Conservation (phyloP, 805 yeast species). For the Saturnispora quitensis region DNA sequence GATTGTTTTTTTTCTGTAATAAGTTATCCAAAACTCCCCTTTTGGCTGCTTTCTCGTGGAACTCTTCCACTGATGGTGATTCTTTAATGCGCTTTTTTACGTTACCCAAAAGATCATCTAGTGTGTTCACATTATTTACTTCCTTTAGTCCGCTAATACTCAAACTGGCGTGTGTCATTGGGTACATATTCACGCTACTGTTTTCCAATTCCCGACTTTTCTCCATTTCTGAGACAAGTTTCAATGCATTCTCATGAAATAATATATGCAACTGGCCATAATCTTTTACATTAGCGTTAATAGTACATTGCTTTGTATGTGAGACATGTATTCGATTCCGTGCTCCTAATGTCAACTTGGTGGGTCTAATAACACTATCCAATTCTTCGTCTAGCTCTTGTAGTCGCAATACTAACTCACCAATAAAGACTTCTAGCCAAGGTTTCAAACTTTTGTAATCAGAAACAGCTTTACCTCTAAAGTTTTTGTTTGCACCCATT, state of each 20-base stretch:
- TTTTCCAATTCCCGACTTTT: constrained; percentile 19
- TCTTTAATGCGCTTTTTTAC: background rate
- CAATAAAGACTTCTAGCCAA: constrained; percentile 80
- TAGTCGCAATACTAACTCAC: constrained; percentile 65
- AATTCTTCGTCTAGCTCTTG: constrained; percentile 66
- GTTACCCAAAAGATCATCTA: constrained; percentile 20
- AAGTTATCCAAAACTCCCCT: background rate
- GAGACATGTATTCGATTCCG: constrained; percentile 16
- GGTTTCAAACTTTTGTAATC: constrained; percentile 48
- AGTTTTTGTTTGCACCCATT: constrained; percentile 84
- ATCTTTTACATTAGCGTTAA: constrained; percentile 28
- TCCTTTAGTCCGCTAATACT: constrained; percentile 40
- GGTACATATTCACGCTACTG: constrained; percentile 27
- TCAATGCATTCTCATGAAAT: constrained; percentile 17
- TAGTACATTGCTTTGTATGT: constrained; percentile 35
- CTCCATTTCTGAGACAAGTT: constrained; percentile 19
- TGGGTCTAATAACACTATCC: constrained; percentile 39
- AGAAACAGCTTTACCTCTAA: constrained; percentile 46
- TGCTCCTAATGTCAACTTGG: constrained; percentile 38
- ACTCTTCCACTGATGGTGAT: background rate
- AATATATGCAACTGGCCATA: constrained; percentile 29
- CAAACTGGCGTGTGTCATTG: constrained; percentile 42
- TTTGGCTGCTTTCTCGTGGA: background rate
- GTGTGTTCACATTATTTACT: constrained; percentile 20
- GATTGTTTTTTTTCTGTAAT: background rate